These are phyloP conservation scores for Lachancea fermentati DNA, from an alignment of 805 yeast species.

Conservation along the genomic window DNA sequence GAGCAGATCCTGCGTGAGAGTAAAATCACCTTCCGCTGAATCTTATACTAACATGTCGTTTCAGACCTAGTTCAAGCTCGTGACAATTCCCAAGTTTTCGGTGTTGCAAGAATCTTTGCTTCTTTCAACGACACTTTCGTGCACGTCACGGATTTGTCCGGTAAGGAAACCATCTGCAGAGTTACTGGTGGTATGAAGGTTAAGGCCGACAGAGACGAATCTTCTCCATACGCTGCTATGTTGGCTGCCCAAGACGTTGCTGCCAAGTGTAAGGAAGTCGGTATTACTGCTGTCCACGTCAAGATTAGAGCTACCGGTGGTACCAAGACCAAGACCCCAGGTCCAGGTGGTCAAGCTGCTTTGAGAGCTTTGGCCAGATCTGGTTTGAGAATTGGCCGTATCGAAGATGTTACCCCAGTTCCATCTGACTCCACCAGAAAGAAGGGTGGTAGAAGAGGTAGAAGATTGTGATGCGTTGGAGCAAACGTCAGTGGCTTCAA, in stretches of 20 bases:
- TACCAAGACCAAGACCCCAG: conserved; percentile 99
- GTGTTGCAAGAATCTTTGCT: conserved; percentile 99
- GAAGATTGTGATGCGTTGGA: conserved; percentile 71
- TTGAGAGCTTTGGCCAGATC: conserved; percentile 99
- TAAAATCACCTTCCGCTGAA: background rate
- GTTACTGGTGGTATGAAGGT: conserved; percentile 99
- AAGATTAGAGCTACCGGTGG: conserved; percentile 99
- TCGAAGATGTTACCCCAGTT: conserved; percentile 99
- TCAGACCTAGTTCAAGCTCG: conserved; percentile 58
- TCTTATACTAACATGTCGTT: conserved; percentile 25
- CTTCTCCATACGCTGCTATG: conserved; percentile 99
- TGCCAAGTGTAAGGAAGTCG: conserved; percentile 97
- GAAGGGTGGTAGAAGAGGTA: conserved; percentile 99
- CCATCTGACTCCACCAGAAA: conserved; percentile 99
- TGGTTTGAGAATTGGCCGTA: conserved; percentile 99
- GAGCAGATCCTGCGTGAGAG: background rate
- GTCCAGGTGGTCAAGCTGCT: conserved; percentile 99
- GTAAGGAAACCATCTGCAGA: conserved; percentile 99
- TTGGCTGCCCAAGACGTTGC: conserved; percentile 99
- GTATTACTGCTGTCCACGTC: conserved; percentile 98
- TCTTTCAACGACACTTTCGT: conserved; percentile 99
- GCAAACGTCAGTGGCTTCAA: background rate
- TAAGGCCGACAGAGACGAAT: conserved; percentile 99
- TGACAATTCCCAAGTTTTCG: conserved; percentile 98
- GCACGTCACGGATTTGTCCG: conserved; percentile 98